Evolutionary conservation across 495 filamentous ascomycete genomes (phyloP), one percentile per base, ranked within the genome.

Genomic region (Podospora pseudopauciseta): DNA sequence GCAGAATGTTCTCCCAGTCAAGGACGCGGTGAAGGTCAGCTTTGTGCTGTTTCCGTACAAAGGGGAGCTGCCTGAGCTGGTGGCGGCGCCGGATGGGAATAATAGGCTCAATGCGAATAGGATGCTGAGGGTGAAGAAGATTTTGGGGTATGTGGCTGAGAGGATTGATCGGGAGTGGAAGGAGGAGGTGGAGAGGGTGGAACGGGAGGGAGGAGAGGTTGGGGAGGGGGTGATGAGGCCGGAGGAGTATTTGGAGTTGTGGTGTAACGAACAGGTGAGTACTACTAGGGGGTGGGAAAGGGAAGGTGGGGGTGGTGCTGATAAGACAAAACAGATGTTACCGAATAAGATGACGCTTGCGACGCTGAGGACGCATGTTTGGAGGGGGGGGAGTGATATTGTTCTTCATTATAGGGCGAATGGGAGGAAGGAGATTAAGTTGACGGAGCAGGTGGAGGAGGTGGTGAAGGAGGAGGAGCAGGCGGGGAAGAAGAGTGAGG

Each of bases 91-190:
- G 3, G 90, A 92, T 65, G 85, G 89, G 49, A 95, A 92, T 71
- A 91, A 92, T 62, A 88, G 95, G 32, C 85, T 99, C 67, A 99
- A 98, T 76, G 95, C 95, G 32, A 99, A 98, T 74, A 85, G 95
- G 32, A 98, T 99, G 96, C 85, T 99, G 32, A 86, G 95, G 58
- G 91, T 94, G 3, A 94, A 92, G 81, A 99, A 98, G 82, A 92
- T 99, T n/a, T 78, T 96, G 49, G 88, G 87, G 1, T 99, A 99
- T 72, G 89, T 98, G 6, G 90, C 93, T 1, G 95, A 99, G 76
- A 85, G 92, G 62, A 94, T 99, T 64, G 94, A 97, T 75, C 85
- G 89, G 1, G 74, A 79, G 26, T 32, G 71, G 7, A 77, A 78
- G 26, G 79, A 82, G 7, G 78, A 79, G 67, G 80, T 86, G 44